phyloP scores from a whole-genome alignment of 306 rosid species.

The Gleditsia sinensis region DNA sequence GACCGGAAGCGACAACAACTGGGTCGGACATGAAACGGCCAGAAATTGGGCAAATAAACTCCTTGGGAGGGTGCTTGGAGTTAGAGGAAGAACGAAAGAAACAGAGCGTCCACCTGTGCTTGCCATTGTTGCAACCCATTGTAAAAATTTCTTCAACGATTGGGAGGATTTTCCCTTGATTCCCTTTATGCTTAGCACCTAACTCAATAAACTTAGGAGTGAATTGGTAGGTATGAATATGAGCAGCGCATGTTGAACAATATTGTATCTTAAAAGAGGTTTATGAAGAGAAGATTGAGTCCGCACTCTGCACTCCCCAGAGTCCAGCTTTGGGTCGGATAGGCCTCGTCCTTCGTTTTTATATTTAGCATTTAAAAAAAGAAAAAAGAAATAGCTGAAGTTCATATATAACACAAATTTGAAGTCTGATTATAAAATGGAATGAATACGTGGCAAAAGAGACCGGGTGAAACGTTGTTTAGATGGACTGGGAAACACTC shows the following conservation, averaged over 20 bases:
- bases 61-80: conserved; percentile 56
- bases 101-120: conserved; percentile 71
- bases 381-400: too few relatives aligned
- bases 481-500: too few relatives aligned
- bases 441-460: too few relatives aligned
- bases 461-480: too few relatives aligned
- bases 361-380: too few relatives aligned
- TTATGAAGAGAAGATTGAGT: neutral
- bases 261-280: neutral
- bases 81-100: conserved; percentile 54
- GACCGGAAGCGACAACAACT: conserved; percentile 84
- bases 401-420: too few relatives aligned
- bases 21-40: conserved; percentile 85
- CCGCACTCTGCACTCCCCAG: too few relatives aligned
- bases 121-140: conserved; percentile 72
- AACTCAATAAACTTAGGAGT: neutral
- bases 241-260: neutral
- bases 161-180: neutral
- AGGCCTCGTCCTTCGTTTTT: too few relatives aligned
- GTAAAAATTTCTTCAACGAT: neutral
- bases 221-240: neutral
- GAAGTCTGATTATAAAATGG: too few relatives aligned
- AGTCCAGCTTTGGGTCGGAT: too few relatives aligned
- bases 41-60: conserved; percentile 71
- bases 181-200: neutral